Percentiles rank a stretch among this genome's conserved stretches.
Evolutionary conservation across 257 asterid genomes (phyloP).

Genomic region (Coffea canephora): DNA sequence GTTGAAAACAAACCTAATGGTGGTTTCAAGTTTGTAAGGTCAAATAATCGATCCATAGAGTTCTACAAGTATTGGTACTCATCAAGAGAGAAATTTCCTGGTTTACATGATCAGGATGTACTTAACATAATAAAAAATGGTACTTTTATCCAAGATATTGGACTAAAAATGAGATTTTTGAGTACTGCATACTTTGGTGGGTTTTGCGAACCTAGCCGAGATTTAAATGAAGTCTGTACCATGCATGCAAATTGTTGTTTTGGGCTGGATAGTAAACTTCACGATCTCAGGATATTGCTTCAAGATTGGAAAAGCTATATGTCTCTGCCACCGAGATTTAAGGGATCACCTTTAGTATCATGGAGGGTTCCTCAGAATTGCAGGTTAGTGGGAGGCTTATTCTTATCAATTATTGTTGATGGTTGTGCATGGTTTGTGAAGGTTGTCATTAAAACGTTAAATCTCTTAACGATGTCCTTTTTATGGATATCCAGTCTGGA

Average conservation of each 20-base stretch:
- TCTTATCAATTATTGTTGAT: no score
- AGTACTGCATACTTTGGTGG: slow-evolving; percentile 65
- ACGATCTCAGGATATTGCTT: slow-evolving; percentile 67
- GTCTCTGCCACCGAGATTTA: slow-evolving; percentile 38
- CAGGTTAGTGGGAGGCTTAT: slow-evolving; percentile 39
- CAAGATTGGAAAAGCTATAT: slow-evolving; percentile 56
- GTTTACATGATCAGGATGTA: slow-evolving; percentile 74
- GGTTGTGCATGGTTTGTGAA: background rate
- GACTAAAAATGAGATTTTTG: slow-evolving; percentile 56
- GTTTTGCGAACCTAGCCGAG: slow-evolving; percentile 75
- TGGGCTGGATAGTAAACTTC: slow-evolving; percentile 63
- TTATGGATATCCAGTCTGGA: slow-evolving; percentile 44
- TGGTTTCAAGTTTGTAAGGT: slow-evolving; percentile 61
- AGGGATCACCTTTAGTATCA: slow-evolving; percentile 23
- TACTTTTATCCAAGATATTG: slow-evolving; percentile 39
- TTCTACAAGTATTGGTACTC: slow-evolving; percentile 74
- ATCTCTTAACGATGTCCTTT: background rate
- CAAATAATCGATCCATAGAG: slow-evolving; percentile 58
- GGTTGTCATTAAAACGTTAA: background rate
- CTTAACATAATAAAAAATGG: slow-evolving; percentile 54
- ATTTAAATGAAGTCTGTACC: slow-evolving; percentile 59
- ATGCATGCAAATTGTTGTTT: slow-evolving; percentile 84
- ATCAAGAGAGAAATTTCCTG: slow-evolving; percentile 48
- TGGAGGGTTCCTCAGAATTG: slow-evolving; percentile 88
- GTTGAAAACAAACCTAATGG: slow-evolving; percentile 54